Conservation (phyloP, 148 eudicot species). For the Silene latifolia region DNA sequence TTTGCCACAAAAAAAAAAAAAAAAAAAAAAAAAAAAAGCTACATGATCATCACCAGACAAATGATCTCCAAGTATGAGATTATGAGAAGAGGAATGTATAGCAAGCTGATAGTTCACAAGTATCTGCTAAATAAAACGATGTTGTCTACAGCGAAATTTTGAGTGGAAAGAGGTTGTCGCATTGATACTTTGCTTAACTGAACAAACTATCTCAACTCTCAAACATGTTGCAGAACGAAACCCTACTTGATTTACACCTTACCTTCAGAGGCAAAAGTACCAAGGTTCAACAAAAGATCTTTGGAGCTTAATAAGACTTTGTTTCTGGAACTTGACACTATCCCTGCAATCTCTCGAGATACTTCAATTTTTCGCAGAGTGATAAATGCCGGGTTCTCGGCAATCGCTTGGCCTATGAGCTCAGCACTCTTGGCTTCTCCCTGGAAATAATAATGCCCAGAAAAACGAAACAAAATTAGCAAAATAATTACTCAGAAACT, state of each 20-base stretch:
- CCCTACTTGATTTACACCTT: background rate
- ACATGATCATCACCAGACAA: too few relatives aligned
- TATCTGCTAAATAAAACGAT: background rate
- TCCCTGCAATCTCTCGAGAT: constrained; percentile 66
- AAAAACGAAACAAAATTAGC: background rate
- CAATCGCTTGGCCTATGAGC: constrained; percentile 76
- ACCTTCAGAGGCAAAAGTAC: background rate
- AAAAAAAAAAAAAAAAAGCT: too few relatives aligned
- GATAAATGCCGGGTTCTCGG: constrained; percentile 78
- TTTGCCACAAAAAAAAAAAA: too few relatives aligned
- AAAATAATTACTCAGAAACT: background rate
- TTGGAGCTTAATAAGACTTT: constrained; percentile 56
- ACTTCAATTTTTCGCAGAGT: constrained; percentile 76
- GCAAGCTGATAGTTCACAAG: background rate
- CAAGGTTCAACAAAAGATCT: constrained; percentile 62
- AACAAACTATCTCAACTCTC: background rate
- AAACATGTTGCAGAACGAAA: too few relatives aligned
- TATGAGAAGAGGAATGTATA: too few relatives aligned
- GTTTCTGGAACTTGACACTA: constrained; percentile 47
- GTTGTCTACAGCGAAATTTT: background rate
- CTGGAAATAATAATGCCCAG: constrained; percentile 33
- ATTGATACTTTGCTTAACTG: background rate
- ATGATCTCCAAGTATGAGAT: too few relatives aligned
- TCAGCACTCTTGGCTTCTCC: constrained; percentile 91
- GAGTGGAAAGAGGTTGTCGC: background rate